These are phyloP conservation scores for Amanita jacksonii DNA, from an alignment of 768 basidiomycete genomes.

Conservation along the genomic window DNA sequence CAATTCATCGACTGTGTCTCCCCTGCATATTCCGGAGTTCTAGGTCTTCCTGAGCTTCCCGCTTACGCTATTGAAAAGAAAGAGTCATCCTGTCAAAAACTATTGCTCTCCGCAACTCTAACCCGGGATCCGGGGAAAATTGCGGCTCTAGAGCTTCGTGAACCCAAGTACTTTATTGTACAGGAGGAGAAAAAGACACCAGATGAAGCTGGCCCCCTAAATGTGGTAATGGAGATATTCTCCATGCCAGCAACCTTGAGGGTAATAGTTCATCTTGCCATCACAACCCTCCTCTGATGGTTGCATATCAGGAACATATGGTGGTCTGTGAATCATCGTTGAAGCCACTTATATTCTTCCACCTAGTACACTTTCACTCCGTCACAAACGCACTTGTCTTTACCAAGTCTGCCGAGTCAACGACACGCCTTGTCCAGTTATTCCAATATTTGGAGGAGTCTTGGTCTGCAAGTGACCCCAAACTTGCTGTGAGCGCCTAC, in stretches of 20 bases:
- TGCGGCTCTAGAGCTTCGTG: slow-evolving; percentile 62
- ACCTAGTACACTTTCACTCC: slow-evolving; percentile 59
- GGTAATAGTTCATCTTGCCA: no score
- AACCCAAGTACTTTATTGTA: slow-evolving; percentile 86
- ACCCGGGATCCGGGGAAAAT: slow-evolving; percentile 93
- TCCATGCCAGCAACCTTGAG: slow-evolving; percentile 72
- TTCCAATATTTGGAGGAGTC: slow-evolving; percentile 73
- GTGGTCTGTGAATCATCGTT: slow-evolving; percentile 64
- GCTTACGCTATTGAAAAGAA: slow-evolving; percentile 50
- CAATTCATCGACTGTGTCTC: slow-evolving; percentile 47
- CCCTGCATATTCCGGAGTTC: slow-evolving; percentile 44
- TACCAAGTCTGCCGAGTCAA: slow-evolving; percentile 94
- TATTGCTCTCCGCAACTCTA: slow-evolving; percentile 93
- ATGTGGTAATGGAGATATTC: slow-evolving; percentile 64
- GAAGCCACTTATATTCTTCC: slow-evolving; percentile 85
- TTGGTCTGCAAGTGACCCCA: slow-evolving; percentile 11
- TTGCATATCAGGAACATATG: slow-evolving; percentile 71
- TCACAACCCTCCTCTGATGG: background rate
- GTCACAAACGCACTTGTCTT: slow-evolving; percentile 79
- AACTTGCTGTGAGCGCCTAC: slow-evolving; percentile 56
- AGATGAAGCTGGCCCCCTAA: slow-evolving; percentile 30
- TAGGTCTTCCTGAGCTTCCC: slow-evolving; percentile 28
- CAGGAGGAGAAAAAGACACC: slow-evolving; percentile 36
- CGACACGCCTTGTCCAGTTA: slow-evolving; percentile 68
- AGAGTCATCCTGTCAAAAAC: slow-evolving; percentile 76